phyloP scores from a whole-genome alignment of 106 monocot species.

The Dendrobium chrysotoxum region DNA sequence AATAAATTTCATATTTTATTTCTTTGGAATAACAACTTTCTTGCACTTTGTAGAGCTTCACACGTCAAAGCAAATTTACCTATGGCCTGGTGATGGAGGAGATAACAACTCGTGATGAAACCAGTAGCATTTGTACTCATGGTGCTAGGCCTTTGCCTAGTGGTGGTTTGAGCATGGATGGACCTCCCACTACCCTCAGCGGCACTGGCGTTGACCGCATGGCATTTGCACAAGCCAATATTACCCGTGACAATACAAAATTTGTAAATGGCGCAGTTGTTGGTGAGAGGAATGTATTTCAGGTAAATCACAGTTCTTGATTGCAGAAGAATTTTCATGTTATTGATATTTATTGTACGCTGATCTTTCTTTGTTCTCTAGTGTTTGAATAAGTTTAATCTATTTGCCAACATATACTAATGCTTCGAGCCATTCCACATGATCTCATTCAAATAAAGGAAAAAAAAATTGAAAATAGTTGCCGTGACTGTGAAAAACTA shows the following conservation, averaged over 20 bases:
- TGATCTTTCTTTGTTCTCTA: no score
- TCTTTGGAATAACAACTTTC: neutral
- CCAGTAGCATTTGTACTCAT: constrained; percentile 82
- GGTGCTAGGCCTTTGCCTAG: constrained; percentile 66
- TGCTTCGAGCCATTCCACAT: no score
- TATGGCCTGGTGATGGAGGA: constrained; percentile 92
- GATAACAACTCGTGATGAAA: constrained; percentile 94
- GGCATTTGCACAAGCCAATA: constrained; percentile 85
- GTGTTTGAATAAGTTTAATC: neutral
- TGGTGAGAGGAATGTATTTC: constrained; percentile 89
- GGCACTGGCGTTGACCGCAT: constrained; percentile 84
- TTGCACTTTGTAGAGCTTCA: constrained; percentile 55
- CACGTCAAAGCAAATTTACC: constrained; percentile 89
- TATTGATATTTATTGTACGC: neutral
- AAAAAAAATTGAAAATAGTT: no score
- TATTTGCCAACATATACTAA: no score
- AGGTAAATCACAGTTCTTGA: constrained; percentile 33
- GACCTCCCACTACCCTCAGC: constrained; percentile 96
- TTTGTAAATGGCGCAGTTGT: constrained; percentile 92
- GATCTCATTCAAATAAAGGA: no score
- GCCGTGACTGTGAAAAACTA: no score
- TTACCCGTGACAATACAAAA: constrained; percentile 91
- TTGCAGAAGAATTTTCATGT: neutral
- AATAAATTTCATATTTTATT: neutral
- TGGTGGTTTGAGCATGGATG: constrained; percentile 86